Evolutionary conservation across 441 rosid genomes (phyloP).

Genomic region (Syzygium malaccense): DNA sequence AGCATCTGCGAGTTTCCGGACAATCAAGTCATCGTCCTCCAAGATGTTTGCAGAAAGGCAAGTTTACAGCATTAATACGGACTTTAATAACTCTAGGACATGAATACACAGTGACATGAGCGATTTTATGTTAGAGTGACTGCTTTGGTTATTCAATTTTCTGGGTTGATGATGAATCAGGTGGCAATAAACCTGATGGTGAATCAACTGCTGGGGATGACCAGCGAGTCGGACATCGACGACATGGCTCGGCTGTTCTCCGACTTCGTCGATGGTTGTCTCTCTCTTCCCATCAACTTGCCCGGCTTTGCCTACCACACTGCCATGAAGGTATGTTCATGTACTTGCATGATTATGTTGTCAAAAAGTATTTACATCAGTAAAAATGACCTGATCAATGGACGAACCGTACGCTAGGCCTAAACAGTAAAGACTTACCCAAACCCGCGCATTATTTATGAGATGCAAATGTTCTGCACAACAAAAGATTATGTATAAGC

Average conservation of each 20-base stretch:
- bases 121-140: not conserved
- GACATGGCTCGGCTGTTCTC: constrained; percentile 74
- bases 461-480: not conserved
- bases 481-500: not conserved
- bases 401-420: not conserved
- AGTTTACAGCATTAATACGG: not conserved
- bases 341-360: not conserved
- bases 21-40: constrained; percentile 50
- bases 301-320: constrained; percentile 67
- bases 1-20: constrained; percentile 28
- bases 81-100: not conserved
- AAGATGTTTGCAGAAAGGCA: constrained; percentile 82
- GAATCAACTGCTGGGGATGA: constrained; percentile 60
- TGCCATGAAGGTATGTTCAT: constrained; percentile 56
- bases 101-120: not conserved
- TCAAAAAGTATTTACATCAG: not conserved
- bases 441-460: not conserved
- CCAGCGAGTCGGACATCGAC: constrained; percentile 51
- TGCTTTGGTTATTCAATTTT: not conserved
- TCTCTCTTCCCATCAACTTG: constrained; percentile 70
- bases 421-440: not conserved
- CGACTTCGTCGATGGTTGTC: constrained; percentile 80
- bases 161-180: constrained; percentile 18
- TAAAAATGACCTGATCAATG: not conserved
- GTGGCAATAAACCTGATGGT: constrained; percentile 80